Evolutionary conservation across 257 asterid species (phyloP), one percentile per base, ranked within the genome.

Genomic region (Lantana camara): DNA sequence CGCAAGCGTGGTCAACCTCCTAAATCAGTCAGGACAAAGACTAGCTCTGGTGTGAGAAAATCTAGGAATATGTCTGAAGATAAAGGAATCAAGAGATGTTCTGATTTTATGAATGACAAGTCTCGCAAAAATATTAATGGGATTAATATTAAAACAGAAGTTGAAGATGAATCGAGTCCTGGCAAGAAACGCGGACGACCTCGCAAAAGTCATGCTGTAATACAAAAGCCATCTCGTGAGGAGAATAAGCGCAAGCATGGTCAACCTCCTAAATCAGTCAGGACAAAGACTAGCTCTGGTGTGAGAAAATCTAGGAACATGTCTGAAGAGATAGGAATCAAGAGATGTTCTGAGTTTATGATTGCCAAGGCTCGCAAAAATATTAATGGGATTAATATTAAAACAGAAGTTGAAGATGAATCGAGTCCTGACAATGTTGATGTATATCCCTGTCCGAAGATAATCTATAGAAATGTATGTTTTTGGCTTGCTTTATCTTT

Each of bases 361-460:
- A 20, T 9, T 10, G 56, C 15, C 11, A 13, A 8, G 13, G 11
- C 12, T 5, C 7, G 17, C 15, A 4, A 3, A 1, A 21, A 46
- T 21, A 17, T 9, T 21, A 2, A 34, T 64, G 51, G 20, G 35
- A 37, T 35, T 27, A 15, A 13, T 15, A 22, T 30, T 4, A 55
- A 23, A 14, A 27, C 19, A 37, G 44, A 24, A 66, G 66, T 35
- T 37, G 76, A 64, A 4, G 44, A 37, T 37, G 44, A 27, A 27
- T 27, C 32, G 2, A 27, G 2, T 5, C 32, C 32, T 27, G 32
- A 27, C 2, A 5, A 27, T 27, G 4, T 27, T 27, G 4, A 2
- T 27, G 32, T 70, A 70, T 32, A 74, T 50, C 46, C 22, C 75
- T 55, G n/a, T n/a, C 30, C 78, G n/a, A 69, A 21, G 45, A 24